These are phyloP conservation scores for Podaxis sp. DNA, from an alignment of 768 basidiomycete genomes.

Conservation along the genomic window DNA sequence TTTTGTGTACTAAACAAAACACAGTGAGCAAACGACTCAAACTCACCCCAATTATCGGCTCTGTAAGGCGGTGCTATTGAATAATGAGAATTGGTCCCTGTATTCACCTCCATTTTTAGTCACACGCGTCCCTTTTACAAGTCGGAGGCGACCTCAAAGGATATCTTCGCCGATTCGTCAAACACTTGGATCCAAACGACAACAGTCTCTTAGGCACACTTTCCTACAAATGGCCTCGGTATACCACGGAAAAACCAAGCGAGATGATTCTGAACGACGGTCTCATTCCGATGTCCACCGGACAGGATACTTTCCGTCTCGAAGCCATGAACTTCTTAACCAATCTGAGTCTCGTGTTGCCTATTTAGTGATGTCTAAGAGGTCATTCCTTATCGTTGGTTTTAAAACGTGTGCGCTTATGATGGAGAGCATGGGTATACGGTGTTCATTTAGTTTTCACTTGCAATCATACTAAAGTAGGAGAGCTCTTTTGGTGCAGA, in stretches of 20 bases:
- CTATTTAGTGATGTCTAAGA: too few species aligned
- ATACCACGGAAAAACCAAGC: slow-evolving; percentile 28
- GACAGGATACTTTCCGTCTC: slow-evolving; percentile 39
- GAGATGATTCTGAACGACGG: slow-evolving; percentile 42
- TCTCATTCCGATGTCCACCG: slow-evolving; percentile 27
- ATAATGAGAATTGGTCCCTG: neutral
- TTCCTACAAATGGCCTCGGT: slow-evolving; percentile 26
- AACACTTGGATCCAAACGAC: slow-evolving; percentile 26
- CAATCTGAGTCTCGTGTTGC: slow-evolving; percentile 24
- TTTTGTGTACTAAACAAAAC: slow-evolving; percentile 26
- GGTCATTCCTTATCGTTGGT: too few species aligned
- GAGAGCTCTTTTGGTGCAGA: too few species aligned
- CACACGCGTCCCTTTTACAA: slow-evolving; percentile 11
- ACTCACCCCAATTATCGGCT: slow-evolving; percentile 38
- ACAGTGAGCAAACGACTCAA: slow-evolving; percentile 44
- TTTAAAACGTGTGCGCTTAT: too few species aligned
- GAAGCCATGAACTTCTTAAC: slow-evolving; percentile 36
- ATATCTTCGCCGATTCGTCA: slow-evolving; percentile 44
- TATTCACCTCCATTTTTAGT: slow-evolving; percentile 23
- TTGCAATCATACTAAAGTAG: too few species aligned
- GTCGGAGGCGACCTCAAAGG: slow-evolving; percentile 37
- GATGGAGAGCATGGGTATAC: too few species aligned
- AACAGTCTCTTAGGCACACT: slow-evolving; percentile 3
- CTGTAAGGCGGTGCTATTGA: slow-evolving; percentile 30
- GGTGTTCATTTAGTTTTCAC: too few species aligned